phyloP scores from a whole-genome alignment of 768 basidiomycete genomes.

The Collybia sp. region DNA sequence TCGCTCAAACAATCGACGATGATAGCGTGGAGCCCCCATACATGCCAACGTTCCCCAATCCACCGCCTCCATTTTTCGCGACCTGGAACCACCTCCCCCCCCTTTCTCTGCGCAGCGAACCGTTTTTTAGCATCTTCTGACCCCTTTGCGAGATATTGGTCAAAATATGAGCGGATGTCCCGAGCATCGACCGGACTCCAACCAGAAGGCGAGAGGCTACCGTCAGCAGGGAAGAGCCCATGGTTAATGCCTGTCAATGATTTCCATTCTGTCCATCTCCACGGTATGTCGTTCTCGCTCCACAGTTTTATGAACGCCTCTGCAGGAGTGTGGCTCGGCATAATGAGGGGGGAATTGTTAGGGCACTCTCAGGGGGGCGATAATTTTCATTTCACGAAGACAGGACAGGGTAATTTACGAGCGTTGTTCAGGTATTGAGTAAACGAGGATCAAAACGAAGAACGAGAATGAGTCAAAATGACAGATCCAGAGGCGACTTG shows the following conservation, averaged over 20 bases:
- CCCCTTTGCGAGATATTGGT: constrained; percentile 3
- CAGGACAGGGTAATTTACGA: no score
- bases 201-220: constrained; percentile 10
- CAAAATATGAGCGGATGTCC: constrained; percentile 11
- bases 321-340: constrained; percentile 8
- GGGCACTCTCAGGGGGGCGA: no score
- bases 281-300: constrained; percentile 7
- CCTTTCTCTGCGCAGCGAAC: constrained; percentile 1
- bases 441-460: no score
- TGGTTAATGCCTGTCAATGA: constrained; percentile 14
- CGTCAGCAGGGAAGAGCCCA: constrained; percentile 16
- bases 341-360: neutral
- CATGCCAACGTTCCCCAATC: constrained; percentile 5
- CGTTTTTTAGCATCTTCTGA: neutral
- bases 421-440: no score
- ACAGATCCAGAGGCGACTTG: no score
- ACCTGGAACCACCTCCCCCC: constrained; percentile 6
- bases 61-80: constrained; percentile 9
- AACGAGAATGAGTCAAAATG: no score
- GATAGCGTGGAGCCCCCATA: constrained; percentile 10
- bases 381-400: no score
- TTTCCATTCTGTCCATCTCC: constrained; percentile 13
- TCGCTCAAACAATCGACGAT: constrained; percentile 8
- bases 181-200: constrained; percentile 6
- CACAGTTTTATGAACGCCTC: constrained; percentile 12